Evolutionary conservation across 768 basidiomycete species (phyloP), one percentile per base, ranked within the genome.

Genomic region (Podaxis sp.): DNA sequence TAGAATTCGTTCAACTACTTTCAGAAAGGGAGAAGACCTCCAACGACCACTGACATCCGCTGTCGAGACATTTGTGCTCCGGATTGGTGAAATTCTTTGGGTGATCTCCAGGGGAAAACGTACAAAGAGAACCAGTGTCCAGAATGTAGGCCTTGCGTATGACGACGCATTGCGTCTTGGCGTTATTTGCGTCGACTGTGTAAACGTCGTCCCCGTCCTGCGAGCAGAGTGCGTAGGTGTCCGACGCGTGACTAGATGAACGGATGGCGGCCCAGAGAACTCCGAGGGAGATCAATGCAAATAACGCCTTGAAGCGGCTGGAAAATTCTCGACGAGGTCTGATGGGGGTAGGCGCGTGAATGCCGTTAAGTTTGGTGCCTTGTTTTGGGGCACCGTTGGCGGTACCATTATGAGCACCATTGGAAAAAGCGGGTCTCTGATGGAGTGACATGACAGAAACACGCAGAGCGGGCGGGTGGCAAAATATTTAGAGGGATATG

Each of bases 141-240:
- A 77, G 69, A 64, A 93, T 85, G 60, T 73, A 69, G 40, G 76
- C 72, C 27, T 78, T 78, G 41, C 81, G 71, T 19, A 91, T 77
- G 22, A 90, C 80, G 40, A 93, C 77, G 65, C 90, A 92, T 67
- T 91, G 83, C 4, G 79, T 82, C 59, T 73, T 77, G 3, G 81
- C 73, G 63, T 82, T 79, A 33, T 70, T 59, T 5, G 74, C 71
- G 69, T 92, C 87, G n/a, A 91, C 87, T 17, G 87, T 89, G 67
- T 91, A 90, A 54, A 93, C 80, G 33, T 74, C 73, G 54, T 77
- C 66, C 19, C 77, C 79, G 11, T 80, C 74, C 54, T 69, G 77
- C 29, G 89, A 84, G 72, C 90, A 91, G n/a, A 91, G 66, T 1
- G 83, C 86, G 68, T 90, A 90, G 4, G 74, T 60, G 3, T 59